phyloP scores from a whole-genome alignment of 768 basidiomycete species.

The Kondoa subrosea region DNA sequence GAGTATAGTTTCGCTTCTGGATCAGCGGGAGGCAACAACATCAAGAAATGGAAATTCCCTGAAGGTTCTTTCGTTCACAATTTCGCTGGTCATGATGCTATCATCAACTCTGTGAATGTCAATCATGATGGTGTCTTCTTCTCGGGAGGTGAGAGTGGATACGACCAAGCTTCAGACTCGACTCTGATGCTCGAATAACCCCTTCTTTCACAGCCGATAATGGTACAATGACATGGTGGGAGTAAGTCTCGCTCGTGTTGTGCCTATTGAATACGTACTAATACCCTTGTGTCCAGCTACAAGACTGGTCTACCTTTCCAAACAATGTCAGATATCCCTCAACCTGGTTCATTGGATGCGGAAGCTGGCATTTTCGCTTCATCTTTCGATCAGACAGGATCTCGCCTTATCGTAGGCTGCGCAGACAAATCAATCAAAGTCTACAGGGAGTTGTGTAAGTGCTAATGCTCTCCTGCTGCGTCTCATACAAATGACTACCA shows the following conservation, averaged over 20 bases:
- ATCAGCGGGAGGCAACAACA: slow-evolving; percentile 96
- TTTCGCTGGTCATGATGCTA: slow-evolving; percentile 87
- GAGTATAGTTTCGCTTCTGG: slow-evolving; percentile 93
- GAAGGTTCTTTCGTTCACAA: slow-evolving; percentile 92
- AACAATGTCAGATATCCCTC: slow-evolving; percentile 77
- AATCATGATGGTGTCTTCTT: slow-evolving; percentile 94
- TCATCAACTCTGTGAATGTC: slow-evolving; percentile 87
- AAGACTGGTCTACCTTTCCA: slow-evolving; percentile 88
- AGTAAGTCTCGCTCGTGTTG: too few relatives aligned
- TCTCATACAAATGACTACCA: too few relatives aligned
- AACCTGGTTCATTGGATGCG: slow-evolving; percentile 93
- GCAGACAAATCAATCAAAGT: slow-evolving; percentile 99
- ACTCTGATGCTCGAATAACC: neutral
- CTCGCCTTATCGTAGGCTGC: slow-evolving; percentile 67
- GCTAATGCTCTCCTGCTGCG: neutral
- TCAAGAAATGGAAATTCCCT: slow-evolving; percentile 99
- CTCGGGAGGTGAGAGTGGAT: slow-evolving; percentile 57
- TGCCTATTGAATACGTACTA: neutral
- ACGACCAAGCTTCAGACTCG: neutral
- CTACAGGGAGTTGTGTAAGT: slow-evolving; percentile 14
- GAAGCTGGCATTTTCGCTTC: slow-evolving; percentile 95
- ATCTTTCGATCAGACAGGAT: slow-evolving; percentile 89
- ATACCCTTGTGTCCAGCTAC: slow-evolving; percentile 93
- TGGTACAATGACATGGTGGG: slow-evolving; percentile 69
- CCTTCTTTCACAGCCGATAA: slow-evolving; percentile 54